phyloP scores from a whole-genome alignment of 140 eudicot genomes.

The Stevia rebaudiana region DNA sequence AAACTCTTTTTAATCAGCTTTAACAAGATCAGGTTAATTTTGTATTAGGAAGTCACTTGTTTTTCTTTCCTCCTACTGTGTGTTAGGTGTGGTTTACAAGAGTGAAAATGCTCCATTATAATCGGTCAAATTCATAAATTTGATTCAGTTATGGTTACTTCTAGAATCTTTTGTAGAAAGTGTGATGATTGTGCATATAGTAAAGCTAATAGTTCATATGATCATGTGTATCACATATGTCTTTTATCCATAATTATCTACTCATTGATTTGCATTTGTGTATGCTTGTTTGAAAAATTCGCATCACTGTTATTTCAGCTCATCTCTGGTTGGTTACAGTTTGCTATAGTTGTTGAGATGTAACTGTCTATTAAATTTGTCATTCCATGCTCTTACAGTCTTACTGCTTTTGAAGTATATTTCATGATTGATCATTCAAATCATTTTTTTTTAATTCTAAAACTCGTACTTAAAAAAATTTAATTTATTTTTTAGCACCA shows the following conservation, averaged over 20 bases:
- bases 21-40: neutral
- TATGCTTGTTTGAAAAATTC: neutral
- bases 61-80: too few species aligned
- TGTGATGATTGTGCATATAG: neutral
- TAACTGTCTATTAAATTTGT: too few species aligned
- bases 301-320: too few species aligned
- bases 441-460: neutral
- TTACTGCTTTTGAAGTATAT: neutral
- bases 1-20: neutral
- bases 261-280: neutral
- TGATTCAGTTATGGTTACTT: neutral
- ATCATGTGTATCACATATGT: neutral
- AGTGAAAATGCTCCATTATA: neutral
- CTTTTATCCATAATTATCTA: neutral
- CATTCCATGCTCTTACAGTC: too few species aligned
- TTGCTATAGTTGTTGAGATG: too few species aligned
- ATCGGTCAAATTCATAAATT: neutral
- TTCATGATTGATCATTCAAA: neutral
- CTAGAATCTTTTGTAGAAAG: neutral
- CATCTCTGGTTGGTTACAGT: too few species aligned
- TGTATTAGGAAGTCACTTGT: neutral
- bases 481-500: constrained; percentile 30
- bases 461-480: neutral
- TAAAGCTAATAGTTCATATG: neutral
- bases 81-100: too few species aligned